phyloP scores from a whole-genome alignment of 2,329 filamentous ascomycete species.

The Fusarium musae region DNA sequence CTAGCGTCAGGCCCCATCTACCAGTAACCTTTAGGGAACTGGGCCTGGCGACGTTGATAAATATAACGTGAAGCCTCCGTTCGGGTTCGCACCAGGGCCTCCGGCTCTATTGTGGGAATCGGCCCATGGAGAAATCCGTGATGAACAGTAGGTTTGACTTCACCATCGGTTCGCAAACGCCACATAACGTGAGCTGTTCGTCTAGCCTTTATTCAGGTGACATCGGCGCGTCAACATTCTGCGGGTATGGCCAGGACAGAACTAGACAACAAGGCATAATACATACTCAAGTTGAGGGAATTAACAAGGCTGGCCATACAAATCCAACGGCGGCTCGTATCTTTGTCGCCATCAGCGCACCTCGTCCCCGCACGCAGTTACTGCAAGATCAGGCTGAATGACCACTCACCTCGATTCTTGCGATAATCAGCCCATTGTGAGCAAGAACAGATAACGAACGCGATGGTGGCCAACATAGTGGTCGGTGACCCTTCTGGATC shows the following conservation, averaged over 20 bases:
- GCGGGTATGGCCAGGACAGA: conserved; percentile 30
- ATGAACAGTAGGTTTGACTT: background rate
- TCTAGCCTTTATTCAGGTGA: conserved; percentile 22
- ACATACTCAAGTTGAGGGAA: conserved; percentile 31
- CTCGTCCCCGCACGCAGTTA: conserved; percentile 23
- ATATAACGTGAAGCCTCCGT: conserved; percentile 31
- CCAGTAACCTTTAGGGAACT: conserved; percentile 1
- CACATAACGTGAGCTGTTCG: conserved; percentile 11
- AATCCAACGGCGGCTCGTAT: conserved; percentile 30
- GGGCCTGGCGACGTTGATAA: conserved; percentile 5
- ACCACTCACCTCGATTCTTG: conserved; percentile 2
- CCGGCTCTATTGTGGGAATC: background rate
- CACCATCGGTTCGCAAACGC: background rate
- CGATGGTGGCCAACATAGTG: background rate
- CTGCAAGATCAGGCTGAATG: conserved; percentile 33
- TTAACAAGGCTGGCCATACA: conserved; percentile 35
- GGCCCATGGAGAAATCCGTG: conserved; percentile 17
- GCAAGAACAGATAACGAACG: background rate
- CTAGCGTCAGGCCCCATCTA: conserved; percentile 1
- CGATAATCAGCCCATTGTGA: conserved; percentile 1
- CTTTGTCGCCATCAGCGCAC: conserved; percentile 11
- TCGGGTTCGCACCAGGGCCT: conserved; percentile 15
- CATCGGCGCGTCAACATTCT: conserved; percentile 26
- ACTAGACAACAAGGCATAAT: conserved; percentile 22
- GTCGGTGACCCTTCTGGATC: conserved; percentile 5